A percentile compares a stretch with the other conserved stretches of the same genome.
These are phyloP conservation scores for Aspergillus fructus DNA, from an alignment of 2,329 filamentous ascomycete species.

Conservation along the genomic window DNA sequence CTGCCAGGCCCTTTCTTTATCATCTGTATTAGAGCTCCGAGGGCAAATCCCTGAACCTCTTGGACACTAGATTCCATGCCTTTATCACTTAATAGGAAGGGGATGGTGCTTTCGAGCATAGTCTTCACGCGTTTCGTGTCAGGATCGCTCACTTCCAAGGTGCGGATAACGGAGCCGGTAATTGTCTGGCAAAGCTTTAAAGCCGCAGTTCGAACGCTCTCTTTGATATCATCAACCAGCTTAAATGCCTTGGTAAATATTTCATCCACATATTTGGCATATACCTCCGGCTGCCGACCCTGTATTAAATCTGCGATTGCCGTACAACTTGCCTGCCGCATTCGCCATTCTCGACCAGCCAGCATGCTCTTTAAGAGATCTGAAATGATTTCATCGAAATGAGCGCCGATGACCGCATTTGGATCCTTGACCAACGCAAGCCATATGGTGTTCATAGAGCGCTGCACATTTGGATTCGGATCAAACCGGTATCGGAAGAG, in stretches of 20 bases:
- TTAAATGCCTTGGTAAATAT: conserved; percentile 87
- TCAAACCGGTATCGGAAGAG: conserved; percentile 94
- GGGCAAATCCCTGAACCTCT: conserved; percentile 82
- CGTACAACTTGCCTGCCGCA: conserved; percentile 86
- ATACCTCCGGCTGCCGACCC: conserved; percentile 71
- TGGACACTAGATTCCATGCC: conserved; percentile 85
- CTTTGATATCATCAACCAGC: conserved; percentile 94
- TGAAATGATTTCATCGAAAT: conserved; percentile 86
- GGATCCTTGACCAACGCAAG: conserved; percentile 90
- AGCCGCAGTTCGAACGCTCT: conserved; percentile 78
- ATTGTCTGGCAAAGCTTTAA: conserved; percentile 78
- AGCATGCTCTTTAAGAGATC: conserved; percentile 84
- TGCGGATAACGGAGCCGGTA: conserved; percentile 80
- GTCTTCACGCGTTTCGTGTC: conserved; percentile 65
- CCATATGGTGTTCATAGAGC: conserved; percentile 98
- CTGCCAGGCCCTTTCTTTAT: conserved; percentile 82
- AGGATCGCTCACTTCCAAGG: conserved; percentile 73
- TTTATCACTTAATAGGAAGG: conserved; percentile 84
- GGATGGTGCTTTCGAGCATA: conserved; percentile 83
- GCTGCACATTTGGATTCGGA: conserved; percentile 86
- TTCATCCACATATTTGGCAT: conserved; percentile 78
- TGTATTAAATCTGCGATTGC: conserved; percentile 87
- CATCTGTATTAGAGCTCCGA: conserved; percentile 80
- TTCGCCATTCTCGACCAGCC: conserved; percentile 82
- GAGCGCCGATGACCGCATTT: conserved; percentile 68